A percentile compares a stretch with the other conserved stretches of the same genome.
phyloP scores from a whole-genome alignment of 805 yeast species.

The Saturnispora sekii region DNA sequence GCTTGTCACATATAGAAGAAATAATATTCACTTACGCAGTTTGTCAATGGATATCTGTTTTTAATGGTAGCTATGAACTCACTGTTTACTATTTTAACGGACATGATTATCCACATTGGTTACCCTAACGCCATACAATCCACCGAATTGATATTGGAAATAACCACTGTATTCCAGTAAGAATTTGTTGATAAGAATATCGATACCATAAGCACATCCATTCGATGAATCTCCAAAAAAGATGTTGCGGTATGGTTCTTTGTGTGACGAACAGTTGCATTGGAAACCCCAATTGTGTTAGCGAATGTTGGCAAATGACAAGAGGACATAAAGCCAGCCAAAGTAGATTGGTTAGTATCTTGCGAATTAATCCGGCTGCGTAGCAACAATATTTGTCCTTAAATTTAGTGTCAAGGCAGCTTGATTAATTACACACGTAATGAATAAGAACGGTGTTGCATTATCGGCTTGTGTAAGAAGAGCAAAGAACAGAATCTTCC shows the following conservation, averaged over 20 bases:
- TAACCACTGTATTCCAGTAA: constrained; percentile 9
- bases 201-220: too few relatives aligned
- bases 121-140: constrained; percentile 19
- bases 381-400: neutral
- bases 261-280: neutral
- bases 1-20: too few relatives aligned
- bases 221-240: too few relatives aligned
- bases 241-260: too few relatives aligned
- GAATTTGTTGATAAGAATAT: neutral
- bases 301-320: neutral
- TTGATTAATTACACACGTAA: neutral
- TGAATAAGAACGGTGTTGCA: neutral
- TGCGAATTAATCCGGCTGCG: neutral
- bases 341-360: neutral
- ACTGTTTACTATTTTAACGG: too few relatives aligned
- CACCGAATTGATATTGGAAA: constrained; percentile 18
- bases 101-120: constrained; percentile 22
- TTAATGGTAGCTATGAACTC: too few relatives aligned
- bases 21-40: too few relatives aligned
- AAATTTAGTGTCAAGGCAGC: neutral
- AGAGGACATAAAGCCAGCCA: neutral
- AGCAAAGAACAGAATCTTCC: too few relatives aligned
- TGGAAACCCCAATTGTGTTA: neutral
- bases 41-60: too few relatives aligned
- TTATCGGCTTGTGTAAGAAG: too few relatives aligned